A percentile compares a stretch with the other conserved stretches of the same genome.
These are phyloP conservation scores for Termitomyces sp. DNA, from an alignment of 768 basidiomycete species.

Conservation along the genomic window DNA sequence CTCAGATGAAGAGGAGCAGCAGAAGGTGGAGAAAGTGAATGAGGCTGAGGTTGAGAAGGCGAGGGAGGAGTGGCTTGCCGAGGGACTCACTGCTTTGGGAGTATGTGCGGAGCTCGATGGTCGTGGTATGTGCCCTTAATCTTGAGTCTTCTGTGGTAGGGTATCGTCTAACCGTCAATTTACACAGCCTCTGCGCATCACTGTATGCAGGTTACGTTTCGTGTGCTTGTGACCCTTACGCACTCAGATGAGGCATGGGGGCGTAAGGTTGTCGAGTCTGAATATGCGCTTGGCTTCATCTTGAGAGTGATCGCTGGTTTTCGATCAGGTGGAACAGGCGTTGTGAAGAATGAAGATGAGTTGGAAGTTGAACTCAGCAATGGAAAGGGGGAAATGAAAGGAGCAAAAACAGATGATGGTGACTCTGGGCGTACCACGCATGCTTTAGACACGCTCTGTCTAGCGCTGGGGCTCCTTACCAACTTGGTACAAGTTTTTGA, in stretches of 20 bases:
- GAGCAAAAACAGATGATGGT: slow-evolving; percentile 11
- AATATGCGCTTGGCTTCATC: slow-evolving; percentile 39
- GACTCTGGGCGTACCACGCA: slow-evolving; percentile 22
- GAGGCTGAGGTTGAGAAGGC: slow-evolving; percentile 24
- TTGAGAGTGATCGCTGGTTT: slow-evolving; percentile 34
- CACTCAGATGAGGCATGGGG: slow-evolving; percentile 59
- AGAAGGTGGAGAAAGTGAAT: slow-evolving; percentile 4
- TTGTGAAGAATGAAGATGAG: slow-evolving; percentile 8
- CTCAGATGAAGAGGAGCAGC: slow-evolving; percentile 7
- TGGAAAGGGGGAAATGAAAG: slow-evolving; percentile 11
- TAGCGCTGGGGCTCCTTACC: slow-evolving; percentile 69
- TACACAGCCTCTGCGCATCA: slow-evolving; percentile 20
- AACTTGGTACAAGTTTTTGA: slow-evolving; percentile 65
- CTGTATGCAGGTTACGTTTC: slow-evolving; percentile 53
- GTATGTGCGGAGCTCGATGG: slow-evolving; percentile 37
- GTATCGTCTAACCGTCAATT: neutral
- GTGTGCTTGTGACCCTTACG: slow-evolving; percentile 67
- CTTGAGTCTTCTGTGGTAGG: neutral
- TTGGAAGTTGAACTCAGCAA: neutral
- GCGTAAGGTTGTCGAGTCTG: slow-evolving; percentile 38
- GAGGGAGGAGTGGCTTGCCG: slow-evolving; percentile 37
- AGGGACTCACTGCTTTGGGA: slow-evolving; percentile 46
- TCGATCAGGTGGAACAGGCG: slow-evolving; percentile 3
- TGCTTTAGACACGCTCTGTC: slow-evolving; percentile 65
- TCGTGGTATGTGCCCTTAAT: slow-evolving; percentile 12